Conservation (phyloP, 2,329 filamentous ascomycete species). For the Paracorniculantispora psalliotae region DNA sequence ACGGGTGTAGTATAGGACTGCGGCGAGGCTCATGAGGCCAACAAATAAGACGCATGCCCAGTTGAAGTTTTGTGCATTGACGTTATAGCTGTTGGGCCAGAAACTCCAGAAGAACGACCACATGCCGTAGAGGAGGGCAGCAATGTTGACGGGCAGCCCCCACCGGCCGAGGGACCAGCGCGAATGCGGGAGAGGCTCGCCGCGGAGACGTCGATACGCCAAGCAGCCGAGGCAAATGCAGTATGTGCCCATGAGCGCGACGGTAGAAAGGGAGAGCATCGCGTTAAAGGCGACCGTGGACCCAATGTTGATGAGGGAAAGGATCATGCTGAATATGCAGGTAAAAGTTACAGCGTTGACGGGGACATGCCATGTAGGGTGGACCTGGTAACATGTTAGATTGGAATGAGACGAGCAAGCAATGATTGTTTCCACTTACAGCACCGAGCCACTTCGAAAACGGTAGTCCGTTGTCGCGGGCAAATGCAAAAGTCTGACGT, state of each 20-base stretch:
- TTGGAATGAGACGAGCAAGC: background rate
- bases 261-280: conserved; percentile 16
- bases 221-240: conserved; percentile 17
- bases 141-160: conserved; percentile 15
- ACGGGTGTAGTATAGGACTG: background rate
- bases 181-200: conserved; percentile 15
- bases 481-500: conserved; percentile 12
- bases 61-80: conserved; percentile 16
- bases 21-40: conserved; percentile 7
- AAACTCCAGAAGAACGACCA: conserved; percentile 20
- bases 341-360: conserved; percentile 16
- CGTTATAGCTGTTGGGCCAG: conserved; percentile 16
- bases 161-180: conserved; percentile 16
- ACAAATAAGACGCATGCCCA: conserved; percentile 16
- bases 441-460: conserved; percentile 15
- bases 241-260: conserved; percentile 18
- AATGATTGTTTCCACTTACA: background rate
- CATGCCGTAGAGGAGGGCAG: conserved; percentile 8
- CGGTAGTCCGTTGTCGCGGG: conserved; percentile 11
- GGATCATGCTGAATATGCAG: conserved; percentile 11
- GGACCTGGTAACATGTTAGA: background rate
- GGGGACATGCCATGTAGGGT: conserved; percentile 13
- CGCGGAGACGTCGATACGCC: conserved; percentile 11
- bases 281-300: conserved; percentile 18
- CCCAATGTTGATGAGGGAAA: conserved; percentile 16